Conservation (phyloP, 1,284 basidiomycete genomes). For the Gomphus bonarii region DNA sequence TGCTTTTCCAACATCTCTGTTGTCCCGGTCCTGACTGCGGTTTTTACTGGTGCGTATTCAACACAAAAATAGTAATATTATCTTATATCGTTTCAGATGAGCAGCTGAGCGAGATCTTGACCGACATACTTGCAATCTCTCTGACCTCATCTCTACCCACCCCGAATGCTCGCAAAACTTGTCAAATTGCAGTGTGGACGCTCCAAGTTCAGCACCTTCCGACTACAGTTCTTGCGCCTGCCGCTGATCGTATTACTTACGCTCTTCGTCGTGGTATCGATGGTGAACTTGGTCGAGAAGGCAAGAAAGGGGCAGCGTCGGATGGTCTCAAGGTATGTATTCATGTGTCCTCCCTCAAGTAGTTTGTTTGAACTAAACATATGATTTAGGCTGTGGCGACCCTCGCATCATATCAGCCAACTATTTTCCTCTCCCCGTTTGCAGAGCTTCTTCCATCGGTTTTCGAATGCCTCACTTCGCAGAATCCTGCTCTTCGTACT, state of each 20-base stretch:
- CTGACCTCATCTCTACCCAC: constrained; percentile 57
- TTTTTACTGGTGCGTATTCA: constrained; percentile 49
- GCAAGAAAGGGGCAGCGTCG: constrained; percentile 67
- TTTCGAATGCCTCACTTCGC: constrained; percentile 49
- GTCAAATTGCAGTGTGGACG: constrained; percentile 61
- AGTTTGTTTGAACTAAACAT: background rate
- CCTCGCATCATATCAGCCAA: constrained; percentile 48
- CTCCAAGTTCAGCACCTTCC: constrained; percentile 62
- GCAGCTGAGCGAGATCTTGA: constrained; percentile 49
- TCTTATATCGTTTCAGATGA: constrained; percentile 30
- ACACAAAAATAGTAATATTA: background rate
- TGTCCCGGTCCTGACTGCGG: constrained; percentile 41
- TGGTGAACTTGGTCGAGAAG: constrained; percentile 74
- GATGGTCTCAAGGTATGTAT: constrained; percentile 59
- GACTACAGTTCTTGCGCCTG: constrained; percentile 41
- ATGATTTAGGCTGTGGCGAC: constrained; percentile 58
- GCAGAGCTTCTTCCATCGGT: constrained; percentile 47
- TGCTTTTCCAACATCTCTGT: constrained; percentile 35
- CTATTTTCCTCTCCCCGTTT: constrained; percentile 55
- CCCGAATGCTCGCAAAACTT: constrained; percentile 74
- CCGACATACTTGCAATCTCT: constrained; percentile 57
- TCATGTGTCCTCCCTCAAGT: constrained; percentile 7
- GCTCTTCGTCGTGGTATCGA: constrained; percentile 67
- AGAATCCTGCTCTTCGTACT: constrained; percentile 46
- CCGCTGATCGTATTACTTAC: constrained; percentile 52